Evolutionary conservation across 2,329 filamentous ascomycete species (phyloP), one percentile per base, ranked within the genome.

Genomic region (Scedosporium dehoogii): DNA sequence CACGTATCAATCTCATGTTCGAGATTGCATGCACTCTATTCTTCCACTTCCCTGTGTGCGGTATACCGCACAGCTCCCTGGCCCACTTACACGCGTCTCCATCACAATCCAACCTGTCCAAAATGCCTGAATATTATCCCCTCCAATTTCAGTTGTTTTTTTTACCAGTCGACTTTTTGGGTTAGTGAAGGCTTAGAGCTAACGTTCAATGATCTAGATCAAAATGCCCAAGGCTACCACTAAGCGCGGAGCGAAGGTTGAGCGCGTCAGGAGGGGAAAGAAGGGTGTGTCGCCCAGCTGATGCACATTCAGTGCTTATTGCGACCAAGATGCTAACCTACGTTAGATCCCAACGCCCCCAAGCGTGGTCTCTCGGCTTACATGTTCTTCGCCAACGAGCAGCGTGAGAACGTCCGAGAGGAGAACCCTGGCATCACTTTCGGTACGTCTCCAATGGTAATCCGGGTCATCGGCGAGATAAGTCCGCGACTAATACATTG

Each of bases 361-460:
- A 99, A 97, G 92, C 92, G 94, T 79, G 94, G 93, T 82, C 91
- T 99, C 59, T 97, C 94, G 61, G 94, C 94, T 67, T 99, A 99
- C 87, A 99, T 99, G 94, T 97, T 97, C 89, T 99, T 97, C 77
- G 94, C 94, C 86, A 97, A 97, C 74, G 94, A 97, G 80, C 91
- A 97, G 81, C 92, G 94, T 71, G 93, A 97, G 75, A 96, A 94
- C 77, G 94, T 99, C 70, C 91, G 94, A 71, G 92, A 96, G 76
- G 93, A 97, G 79, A 97, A 97, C 85, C 93, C 93, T 46, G 93
- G 92, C 71, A 96, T 97, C 80, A 89, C 89, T 70, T 99, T 99
- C 79, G 94, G 91, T 88, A 84, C 69, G 60, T n/a, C n/a, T n/a
- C n/a, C n/a, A n/a, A n/a, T n/a, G n/a, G n/a, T 33, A 33, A 41